A percentile compares a stretch with the other conserved stretches of the same genome.
Conservation (phyloP, 2,329 filamentous ascomycete genomes). For the Aquanectria penicillioides region DNA sequence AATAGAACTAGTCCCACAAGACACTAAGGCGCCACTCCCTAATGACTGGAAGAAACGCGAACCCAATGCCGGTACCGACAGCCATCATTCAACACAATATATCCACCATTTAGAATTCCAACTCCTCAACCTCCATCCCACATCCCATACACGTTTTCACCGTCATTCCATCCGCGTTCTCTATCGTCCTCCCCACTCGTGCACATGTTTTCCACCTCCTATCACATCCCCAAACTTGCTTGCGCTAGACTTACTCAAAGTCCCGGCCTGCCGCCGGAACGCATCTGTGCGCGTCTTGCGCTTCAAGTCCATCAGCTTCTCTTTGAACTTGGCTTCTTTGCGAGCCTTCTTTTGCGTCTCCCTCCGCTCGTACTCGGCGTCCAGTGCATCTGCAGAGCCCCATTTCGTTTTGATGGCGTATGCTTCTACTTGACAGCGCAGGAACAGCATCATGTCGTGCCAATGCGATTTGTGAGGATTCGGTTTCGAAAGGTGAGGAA, state of each 20-base stretch:
- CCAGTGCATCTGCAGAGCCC: constrained; percentile 86
- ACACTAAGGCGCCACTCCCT: no score
- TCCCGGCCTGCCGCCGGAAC: constrained; percentile 76
- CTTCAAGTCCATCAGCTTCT: constrained; percentile 89
- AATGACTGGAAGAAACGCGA: no score
- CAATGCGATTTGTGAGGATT: constrained; percentile 97
- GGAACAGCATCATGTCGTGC: constrained; percentile 99
- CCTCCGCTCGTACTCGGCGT: constrained; percentile 86
- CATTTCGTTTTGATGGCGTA: constrained; percentile 92
- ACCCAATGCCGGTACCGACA: no score
- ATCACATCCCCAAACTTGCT: constrained; percentile 82
- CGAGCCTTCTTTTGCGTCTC: constrained; percentile 82
- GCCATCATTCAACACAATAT: background rate
- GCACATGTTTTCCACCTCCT: constrained; percentile 78
- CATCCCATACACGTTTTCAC: constrained; percentile 83
- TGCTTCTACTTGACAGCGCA: constrained; percentile 92
- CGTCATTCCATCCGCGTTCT: constrained; percentile 76
- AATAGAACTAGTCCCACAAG: no score
- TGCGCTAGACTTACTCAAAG: constrained; percentile 62
- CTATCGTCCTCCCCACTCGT: constrained; percentile 83
- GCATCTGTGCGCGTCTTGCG: constrained; percentile 93
- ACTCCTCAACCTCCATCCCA: constrained; percentile 81
- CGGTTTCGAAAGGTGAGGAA: constrained; percentile 87
- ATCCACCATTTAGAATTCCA: constrained; percentile 64
- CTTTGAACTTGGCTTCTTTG: constrained; percentile 92